These are phyloP conservation scores for Apiotrichum siamense DNA, from an alignment of 1,284 basidiomycete species.

Conservation along the genomic window DNA sequence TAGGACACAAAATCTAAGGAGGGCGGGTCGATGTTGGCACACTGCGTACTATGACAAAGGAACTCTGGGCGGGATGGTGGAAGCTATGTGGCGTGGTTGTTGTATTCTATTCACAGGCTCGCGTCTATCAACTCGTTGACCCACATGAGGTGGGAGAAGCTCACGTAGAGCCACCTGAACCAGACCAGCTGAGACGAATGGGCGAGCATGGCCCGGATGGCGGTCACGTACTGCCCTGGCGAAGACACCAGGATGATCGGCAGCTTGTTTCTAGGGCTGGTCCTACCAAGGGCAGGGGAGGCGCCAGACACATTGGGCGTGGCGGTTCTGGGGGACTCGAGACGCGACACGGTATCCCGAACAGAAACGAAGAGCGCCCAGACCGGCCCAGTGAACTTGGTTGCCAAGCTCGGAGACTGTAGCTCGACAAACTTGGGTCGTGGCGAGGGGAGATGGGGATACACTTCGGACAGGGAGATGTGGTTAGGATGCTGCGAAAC, in stretches of 20 bases:
- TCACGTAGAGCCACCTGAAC: conserved; percentile 81
- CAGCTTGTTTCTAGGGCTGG: too few relatives aligned
- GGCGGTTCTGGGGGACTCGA: background rate
- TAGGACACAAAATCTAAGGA: too few relatives aligned
- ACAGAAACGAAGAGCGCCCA: conserved; percentile 35
- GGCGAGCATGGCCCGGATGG: conserved; percentile 63
- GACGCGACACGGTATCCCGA: conserved; percentile 41
- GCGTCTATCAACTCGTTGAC: conserved; percentile 66
- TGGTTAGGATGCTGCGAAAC: conserved; percentile 90
- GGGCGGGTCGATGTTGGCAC: too few relatives aligned
- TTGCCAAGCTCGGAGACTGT: conserved; percentile 54
- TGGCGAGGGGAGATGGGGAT: conserved; percentile 15
- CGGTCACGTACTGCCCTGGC: conserved; percentile 54
- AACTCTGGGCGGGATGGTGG: too few relatives aligned
- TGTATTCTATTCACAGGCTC: background rate
- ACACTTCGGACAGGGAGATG: conserved; percentile 61
- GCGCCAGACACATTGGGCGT: background rate
- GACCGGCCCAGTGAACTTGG: conserved; percentile 49
- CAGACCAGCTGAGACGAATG: conserved; percentile 77
- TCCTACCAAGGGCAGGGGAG: conserved; percentile 25
- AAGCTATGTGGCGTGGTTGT: too few relatives aligned
- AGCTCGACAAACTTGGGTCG: conserved; percentile 55
- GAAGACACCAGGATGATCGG: conserved; percentile 52
- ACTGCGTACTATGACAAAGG: too few relatives aligned
- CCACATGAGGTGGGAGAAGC: conserved; percentile 88